phyloP scores from a whole-genome alignment of 2,329 filamentous ascomycete species.

The Geosmithia morbida region DNA sequence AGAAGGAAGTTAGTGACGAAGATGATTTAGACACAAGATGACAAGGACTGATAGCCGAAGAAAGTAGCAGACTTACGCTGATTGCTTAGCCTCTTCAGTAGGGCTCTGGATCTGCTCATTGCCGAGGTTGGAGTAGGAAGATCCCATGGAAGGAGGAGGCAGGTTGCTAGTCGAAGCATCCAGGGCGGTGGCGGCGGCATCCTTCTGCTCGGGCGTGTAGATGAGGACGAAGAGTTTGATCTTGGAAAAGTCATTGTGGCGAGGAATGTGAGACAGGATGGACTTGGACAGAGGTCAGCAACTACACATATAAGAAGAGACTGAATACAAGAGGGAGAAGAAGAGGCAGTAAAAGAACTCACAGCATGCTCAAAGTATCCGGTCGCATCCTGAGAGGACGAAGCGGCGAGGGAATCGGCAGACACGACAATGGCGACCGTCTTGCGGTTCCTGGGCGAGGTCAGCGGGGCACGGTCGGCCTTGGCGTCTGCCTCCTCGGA shows the following conservation, averaged over 20 bases:
- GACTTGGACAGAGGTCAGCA: constrained; percentile 33
- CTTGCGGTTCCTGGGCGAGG: constrained; percentile 36
- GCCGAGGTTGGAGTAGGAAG: constrained; percentile 79
- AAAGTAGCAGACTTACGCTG: constrained; percentile 35
- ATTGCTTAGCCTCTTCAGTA: constrained; percentile 46
- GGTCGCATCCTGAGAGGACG: constrained; percentile 31
- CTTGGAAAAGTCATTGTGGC: constrained; percentile 56
- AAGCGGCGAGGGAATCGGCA: constrained; percentile 42
- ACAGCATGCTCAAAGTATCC: constrained; percentile 68
- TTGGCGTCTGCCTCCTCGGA: constrained; percentile 74
- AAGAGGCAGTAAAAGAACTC: constrained; percentile 26
- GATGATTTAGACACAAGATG: neutral
- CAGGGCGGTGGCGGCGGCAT: constrained; percentile 26
- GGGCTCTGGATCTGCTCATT: constrained; percentile 57
- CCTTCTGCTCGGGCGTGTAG: constrained; percentile 70
- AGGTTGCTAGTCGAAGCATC: constrained; percentile 37
- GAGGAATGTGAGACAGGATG: constrained; percentile 77
- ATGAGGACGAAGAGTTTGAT: constrained; percentile 79
- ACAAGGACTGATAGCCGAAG: neutral
- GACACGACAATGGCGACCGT: constrained; percentile 83
- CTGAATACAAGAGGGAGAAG: neutral
- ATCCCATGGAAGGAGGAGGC: constrained; percentile 52
- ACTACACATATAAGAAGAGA: neutral
- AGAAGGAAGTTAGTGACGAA: constrained; percentile 12
- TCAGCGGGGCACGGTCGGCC: constrained; percentile 24